Conservation (phyloP, 2,329 filamentous ascomycete species). For the Fusarium chlamydosporum region DNA sequence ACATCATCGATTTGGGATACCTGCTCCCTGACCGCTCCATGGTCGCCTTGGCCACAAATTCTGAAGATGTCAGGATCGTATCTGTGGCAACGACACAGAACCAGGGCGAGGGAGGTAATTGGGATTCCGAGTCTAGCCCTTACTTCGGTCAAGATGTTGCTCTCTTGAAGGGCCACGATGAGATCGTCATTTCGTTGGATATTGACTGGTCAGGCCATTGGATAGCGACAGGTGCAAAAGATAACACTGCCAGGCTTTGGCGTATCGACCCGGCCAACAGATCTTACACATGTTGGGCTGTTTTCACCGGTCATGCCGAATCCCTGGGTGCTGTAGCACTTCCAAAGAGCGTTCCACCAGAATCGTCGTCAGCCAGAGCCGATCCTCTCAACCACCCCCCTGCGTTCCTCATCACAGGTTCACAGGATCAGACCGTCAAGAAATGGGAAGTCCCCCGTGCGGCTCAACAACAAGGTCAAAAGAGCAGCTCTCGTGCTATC, state of each 20-base stretch:
- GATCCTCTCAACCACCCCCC: conserved; percentile 86
- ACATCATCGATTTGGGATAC: conserved; percentile 95
- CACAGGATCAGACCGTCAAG: conserved; percentile 95
- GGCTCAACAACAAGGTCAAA: conserved; percentile 59
- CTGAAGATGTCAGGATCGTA: conserved; percentile 90
- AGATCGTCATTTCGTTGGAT: conserved; percentile 95
- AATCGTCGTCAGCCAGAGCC: conserved; percentile 77
- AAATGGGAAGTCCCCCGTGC: conserved; percentile 84
- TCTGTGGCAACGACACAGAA: conserved; percentile 69
- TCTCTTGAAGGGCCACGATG: conserved; percentile 88
- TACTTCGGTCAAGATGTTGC: conserved; percentile 94
- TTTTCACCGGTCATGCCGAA: conserved; percentile 92
- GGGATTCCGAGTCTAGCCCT: conserved; percentile 53
- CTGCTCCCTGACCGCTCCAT: conserved; percentile 84
- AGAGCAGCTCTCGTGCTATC: conserved; percentile 73
- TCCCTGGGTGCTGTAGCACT: conserved; percentile 91
- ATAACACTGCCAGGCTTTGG: conserved; percentile 95
- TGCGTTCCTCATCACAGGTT: conserved; percentile 88
- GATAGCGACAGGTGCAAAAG: conserved; percentile 96
- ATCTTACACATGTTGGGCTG: conserved; percentile 83
- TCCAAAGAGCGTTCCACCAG: conserved; percentile 76
- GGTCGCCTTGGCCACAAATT: conserved; percentile 93
- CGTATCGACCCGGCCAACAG: conserved; percentile 81
- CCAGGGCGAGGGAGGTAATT: conserved; percentile 40
- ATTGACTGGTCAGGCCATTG: conserved; percentile 97